A percentile compares a stretch with the other conserved stretches of the same genome.
These are phyloP conservation scores for Penicillium digitatum DNA, from an alignment of 2,329 filamentous ascomycete species.

Conservation along the genomic window DNA sequence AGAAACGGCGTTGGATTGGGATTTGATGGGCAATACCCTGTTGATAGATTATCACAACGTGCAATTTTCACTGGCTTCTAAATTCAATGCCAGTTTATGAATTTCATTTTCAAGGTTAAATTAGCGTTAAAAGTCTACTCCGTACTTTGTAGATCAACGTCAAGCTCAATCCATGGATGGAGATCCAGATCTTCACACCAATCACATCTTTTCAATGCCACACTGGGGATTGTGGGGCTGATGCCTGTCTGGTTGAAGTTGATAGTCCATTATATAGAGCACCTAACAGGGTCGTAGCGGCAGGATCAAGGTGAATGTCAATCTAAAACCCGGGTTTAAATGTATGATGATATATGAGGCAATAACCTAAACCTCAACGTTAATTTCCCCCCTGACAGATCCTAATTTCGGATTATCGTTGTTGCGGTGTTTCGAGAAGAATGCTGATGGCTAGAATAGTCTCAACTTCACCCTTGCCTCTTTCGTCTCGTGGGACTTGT, in stretches of 20 bases:
- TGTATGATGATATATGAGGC: conserved; percentile 12
- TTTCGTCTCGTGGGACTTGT: conserved; percentile 14
- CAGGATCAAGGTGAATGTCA: not conserved
- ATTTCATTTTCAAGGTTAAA: not conserved
- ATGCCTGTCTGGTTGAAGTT: not conserved
- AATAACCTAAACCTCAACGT: conserved; percentile 8
- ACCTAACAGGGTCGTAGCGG: not conserved
- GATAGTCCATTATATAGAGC: not conserved
- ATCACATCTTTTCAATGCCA: not conserved
- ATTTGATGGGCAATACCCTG: conserved; percentile 21
- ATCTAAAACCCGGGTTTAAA: not conserved
- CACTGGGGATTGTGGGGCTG: not conserved
- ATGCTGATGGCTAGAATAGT: conserved; percentile 14
- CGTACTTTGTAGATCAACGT: not conserved
- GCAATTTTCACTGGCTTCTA: conserved; percentile 5
- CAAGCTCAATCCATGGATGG: not conserved
- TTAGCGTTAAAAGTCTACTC: not conserved
- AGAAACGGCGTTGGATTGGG: conserved; percentile 16
- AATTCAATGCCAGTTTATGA: conserved; percentile 3
- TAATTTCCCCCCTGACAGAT: conserved; percentile 16
- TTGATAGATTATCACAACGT: conserved; percentile 15
- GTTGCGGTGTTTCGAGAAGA: conserved; percentile 21
- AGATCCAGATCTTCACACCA: conserved; percentile 1
- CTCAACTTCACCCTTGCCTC: conserved; percentile 15
- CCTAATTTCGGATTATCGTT: conserved; percentile 31